Conservation (phyloP, 768 basidiomycete genomes). For the Mycena galericulata region DNA sequence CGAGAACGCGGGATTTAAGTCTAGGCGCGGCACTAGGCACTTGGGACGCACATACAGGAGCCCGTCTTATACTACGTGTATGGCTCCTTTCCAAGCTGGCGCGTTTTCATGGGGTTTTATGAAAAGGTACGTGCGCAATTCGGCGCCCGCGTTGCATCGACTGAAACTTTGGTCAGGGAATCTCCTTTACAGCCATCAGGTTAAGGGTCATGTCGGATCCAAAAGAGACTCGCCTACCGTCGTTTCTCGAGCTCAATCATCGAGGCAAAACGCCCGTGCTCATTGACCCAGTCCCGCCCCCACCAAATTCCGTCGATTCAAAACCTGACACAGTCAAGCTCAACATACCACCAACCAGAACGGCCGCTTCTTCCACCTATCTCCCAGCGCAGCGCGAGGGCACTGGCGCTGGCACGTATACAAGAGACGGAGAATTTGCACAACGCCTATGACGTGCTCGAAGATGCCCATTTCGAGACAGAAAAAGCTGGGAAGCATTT, state of each 20-base stretch:
- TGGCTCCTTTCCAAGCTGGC: slow-evolving; percentile 44
- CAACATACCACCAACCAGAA: slow-evolving; percentile 37
- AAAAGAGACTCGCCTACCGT: slow-evolving; percentile 40
- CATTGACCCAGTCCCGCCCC: slow-evolving; percentile 32
- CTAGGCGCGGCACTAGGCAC: slow-evolving; percentile 21
- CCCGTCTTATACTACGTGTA: slow-evolving; percentile 44
- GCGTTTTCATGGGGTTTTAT: slow-evolving; percentile 43
- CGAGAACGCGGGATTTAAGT: slow-evolving; percentile 25
- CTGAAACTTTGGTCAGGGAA: slow-evolving; percentile 24
- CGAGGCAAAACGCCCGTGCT: slow-evolving; percentile 45
- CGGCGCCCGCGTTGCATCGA: background rate
- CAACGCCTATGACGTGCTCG: slow-evolving; percentile 41
- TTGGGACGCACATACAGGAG: background rate
- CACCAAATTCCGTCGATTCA: background rate
- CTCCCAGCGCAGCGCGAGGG: slow-evolving; percentile 31
- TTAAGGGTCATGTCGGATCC: slow-evolving; percentile 44
- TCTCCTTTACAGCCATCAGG: slow-evolving; percentile 35
- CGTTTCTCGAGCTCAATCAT: slow-evolving; percentile 44
- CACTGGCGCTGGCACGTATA: slow-evolving; percentile 36
- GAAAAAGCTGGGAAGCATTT: slow-evolving; percentile 31
- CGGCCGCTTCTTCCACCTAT: slow-evolving; percentile 39
- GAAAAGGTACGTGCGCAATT: slow-evolving; percentile 37
- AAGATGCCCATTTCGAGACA: slow-evolving; percentile 41
- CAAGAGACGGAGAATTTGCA: slow-evolving; percentile 46
- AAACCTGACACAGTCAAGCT: slow-evolving; percentile 27